Percentiles rank a stretch among this genome's conserved stretches.
phyloP scores from a whole-genome alignment of 192 early-diverging fungal genomes.

The Backusella macrospora region DNA sequence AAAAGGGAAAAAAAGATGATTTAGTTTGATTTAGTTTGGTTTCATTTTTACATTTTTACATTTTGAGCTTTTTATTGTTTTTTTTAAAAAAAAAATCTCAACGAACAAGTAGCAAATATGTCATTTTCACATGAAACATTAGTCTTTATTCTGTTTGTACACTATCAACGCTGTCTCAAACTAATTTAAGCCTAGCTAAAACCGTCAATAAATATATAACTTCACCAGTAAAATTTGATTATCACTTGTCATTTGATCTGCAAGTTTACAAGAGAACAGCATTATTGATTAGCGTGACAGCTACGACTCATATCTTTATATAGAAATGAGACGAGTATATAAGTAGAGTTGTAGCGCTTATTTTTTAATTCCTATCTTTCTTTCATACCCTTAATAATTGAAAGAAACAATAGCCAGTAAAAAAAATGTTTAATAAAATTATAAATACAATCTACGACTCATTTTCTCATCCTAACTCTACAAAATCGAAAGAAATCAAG shows the following conservation, averaged over 20 bases:
- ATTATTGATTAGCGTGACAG: neutral
- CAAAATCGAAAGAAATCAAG: neutral
- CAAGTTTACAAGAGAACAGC: too few relatives aligned
- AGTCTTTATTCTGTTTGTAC: neutral
- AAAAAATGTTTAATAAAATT: neutral
- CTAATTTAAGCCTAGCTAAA: neutral
- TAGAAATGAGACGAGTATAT: neutral
- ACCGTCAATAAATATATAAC: neutral
- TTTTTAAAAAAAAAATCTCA: too few relatives aligned
- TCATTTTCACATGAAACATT: conserved; percentile 1
- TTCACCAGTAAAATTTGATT: neutral
- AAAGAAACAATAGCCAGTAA: too few relatives aligned
- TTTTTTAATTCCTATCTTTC: neutral
- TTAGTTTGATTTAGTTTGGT: too few relatives aligned
- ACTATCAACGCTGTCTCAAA: neutral
- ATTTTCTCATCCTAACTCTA: neutral
- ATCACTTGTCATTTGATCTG: neutral
- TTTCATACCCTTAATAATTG: neutral
- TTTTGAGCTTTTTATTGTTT: too few relatives aligned
- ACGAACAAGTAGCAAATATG: neutral
- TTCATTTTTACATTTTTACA: too few relatives aligned
- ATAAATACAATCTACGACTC: neutral
- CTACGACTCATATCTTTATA: conserved; percentile 8
- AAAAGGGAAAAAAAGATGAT: too few relatives aligned
- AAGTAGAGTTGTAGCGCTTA: neutral